Conservation (phyloP, 805 yeast genomes). For the Sungouiella thailandica region DNA sequence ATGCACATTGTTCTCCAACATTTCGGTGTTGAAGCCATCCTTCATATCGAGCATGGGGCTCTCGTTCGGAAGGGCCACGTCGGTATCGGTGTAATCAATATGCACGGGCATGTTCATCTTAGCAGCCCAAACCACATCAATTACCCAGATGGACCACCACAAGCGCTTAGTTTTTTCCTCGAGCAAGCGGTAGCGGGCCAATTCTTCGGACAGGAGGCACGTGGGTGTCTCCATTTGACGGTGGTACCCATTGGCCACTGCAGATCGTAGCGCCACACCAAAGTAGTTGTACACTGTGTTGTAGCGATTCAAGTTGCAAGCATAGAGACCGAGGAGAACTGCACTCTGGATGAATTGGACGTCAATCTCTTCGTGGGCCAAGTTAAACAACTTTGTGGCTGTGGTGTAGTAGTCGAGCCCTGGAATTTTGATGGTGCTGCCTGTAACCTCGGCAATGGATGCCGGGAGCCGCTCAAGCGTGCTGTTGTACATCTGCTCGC, state of each 20-base stretch:
- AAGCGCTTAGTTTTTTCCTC: constrained; percentile 31
- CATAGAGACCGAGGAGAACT: constrained; percentile 29
- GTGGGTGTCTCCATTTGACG: constrained; percentile 19
- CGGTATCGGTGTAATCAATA: constrained; percentile 39
- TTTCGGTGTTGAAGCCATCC: constrained; percentile 26
- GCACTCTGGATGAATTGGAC: constrained; percentile 33
- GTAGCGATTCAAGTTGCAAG: constrained; percentile 32
- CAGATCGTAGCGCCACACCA: constrained; percentile 36
- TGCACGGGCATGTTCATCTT: constrained; percentile 36
- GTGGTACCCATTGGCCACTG: constrained; percentile 35
- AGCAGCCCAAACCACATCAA: constrained; percentile 38
- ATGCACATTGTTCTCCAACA: constrained; percentile 35
- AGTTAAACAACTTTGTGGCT: constrained; percentile 28
- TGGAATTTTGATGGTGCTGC: constrained; percentile 17
- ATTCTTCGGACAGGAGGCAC: not conserved
- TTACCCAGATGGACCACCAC: constrained; percentile 40
- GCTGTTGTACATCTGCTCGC: constrained; percentile 28
- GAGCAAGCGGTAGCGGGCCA: constrained; percentile 2
- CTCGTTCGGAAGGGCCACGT: constrained; percentile 37
- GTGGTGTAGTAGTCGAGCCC: constrained; percentile 30
- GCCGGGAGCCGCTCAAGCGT: constrained; percentile 7
- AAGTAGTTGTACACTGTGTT: constrained; percentile 36
- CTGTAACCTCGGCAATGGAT: constrained; percentile 5
- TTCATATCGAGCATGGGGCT: constrained; percentile 20
- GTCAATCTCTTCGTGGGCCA: constrained; percentile 27